Conservation (phyloP, 2,329 filamentous ascomycete species). For the Harringtonia lauricola region DNA sequence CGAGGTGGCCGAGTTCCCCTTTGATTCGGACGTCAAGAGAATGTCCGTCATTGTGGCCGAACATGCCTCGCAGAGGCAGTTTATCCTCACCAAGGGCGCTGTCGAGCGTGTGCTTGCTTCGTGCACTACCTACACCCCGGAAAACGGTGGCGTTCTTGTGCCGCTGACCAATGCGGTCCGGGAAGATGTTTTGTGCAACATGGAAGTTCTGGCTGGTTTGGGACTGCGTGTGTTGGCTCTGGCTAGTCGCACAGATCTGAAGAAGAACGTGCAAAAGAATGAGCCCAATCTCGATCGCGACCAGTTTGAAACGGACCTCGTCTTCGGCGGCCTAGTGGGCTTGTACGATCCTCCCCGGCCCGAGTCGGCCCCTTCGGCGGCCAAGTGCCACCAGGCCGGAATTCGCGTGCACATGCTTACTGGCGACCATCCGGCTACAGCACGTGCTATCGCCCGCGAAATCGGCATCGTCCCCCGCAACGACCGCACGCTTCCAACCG, state of each 20-base stretch:
- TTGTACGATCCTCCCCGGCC: conserved; percentile 51
- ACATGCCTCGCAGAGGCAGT: conserved; percentile 15
- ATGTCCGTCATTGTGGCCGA: conserved; percentile 50
- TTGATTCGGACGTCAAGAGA: conserved; percentile 54
- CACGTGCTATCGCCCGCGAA: conserved; percentile 38
- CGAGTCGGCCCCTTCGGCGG: not conserved
- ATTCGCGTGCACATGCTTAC: conserved; percentile 53
- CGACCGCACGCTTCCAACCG: conserved; percentile 25
- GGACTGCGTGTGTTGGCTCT: conserved; percentile 5
- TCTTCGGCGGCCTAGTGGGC: conserved; percentile 54
- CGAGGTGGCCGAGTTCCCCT: conserved; percentile 49
- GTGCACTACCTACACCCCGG: conserved; percentile 21
- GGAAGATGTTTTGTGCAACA: not conserved
- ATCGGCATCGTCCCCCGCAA: conserved; percentile 20
- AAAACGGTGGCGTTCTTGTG: not conserved
- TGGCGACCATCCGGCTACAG: conserved; percentile 50
- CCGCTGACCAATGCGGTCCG: not conserved
- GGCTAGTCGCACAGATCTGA: not conserved
- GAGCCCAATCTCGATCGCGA: conserved; percentile 16
- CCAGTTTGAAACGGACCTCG: conserved; percentile 31
- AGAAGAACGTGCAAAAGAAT: not conserved
- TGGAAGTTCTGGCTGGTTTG: not conserved
- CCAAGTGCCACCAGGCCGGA: conserved; percentile 40
- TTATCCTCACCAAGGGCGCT: conserved; percentile 41
- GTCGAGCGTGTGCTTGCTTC: conserved; percentile 49